A percentile compares a stretch with the other conserved stretches of the same genome.
These are phyloP conservation scores for Brassica hybrid DNA, from an alignment of 441 rosid species.

Conservation along the genomic window DNA sequence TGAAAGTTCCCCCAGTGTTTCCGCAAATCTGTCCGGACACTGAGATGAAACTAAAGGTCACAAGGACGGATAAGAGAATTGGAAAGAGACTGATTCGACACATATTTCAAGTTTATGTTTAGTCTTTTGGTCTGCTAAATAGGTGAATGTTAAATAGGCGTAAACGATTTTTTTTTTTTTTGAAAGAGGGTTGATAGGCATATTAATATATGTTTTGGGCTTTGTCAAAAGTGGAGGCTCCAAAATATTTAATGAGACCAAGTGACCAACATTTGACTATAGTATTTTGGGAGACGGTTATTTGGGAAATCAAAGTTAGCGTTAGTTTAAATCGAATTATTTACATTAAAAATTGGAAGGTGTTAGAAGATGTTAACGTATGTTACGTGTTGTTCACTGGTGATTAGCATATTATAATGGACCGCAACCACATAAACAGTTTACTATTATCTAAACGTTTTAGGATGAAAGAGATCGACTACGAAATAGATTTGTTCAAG, in stretches of 20 bases:
- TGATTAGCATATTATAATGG: neutral
- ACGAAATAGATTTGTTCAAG: neutral
- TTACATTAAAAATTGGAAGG: neutral
- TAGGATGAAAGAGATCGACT: neutral
- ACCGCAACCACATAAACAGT: neutral
- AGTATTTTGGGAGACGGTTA: neutral
- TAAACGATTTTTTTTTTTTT: neutral
- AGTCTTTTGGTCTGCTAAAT: neutral
- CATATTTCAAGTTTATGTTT: neutral
- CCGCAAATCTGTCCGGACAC: conserved; percentile 8
- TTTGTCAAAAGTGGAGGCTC: neutral
- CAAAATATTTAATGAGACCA: neutral
- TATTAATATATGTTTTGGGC: neutral
- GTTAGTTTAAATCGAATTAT: neutral
- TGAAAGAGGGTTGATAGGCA: no score
- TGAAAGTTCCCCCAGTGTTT: neutral
- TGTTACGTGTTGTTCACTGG: neutral
- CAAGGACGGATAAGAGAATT: neutral
- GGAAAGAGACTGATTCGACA: neutral
- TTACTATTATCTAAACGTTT: no score
- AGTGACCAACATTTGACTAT: neutral
- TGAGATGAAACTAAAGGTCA: neutral
- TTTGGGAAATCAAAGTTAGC: conserved; percentile 42
- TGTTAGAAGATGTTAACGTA: neutral
- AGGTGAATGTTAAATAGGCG: neutral